Evolutionary conservation across 2,329 filamentous ascomycete species (phyloP), one percentile per base, ranked within the genome.

Genomic region (Pochonia chlamydosporia): DNA sequence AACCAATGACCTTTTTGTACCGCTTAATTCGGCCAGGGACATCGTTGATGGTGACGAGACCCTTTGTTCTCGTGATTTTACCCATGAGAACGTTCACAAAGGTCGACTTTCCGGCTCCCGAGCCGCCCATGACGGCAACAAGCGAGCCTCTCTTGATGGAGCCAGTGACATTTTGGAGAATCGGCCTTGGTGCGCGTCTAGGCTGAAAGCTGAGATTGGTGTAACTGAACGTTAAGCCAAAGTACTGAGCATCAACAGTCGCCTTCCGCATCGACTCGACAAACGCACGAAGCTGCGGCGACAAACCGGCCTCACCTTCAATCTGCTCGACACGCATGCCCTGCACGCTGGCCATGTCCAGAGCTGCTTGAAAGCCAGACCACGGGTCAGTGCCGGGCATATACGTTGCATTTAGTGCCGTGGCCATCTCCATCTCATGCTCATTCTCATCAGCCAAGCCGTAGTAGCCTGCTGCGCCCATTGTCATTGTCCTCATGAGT

Each of bases 31-130:
- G 69, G 11, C 71, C 68, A 0, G 71, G 65, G 4, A 66, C 63
- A n/a, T 72, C 73, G 51, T 81, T 82, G 52, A 81, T 69, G 40
- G 71, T 73, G 23, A 78, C 72, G 1, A 64, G 53, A 3, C 78
- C 78, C 1, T 67, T 64, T 1, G 75, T 81, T 49, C 75, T 69
- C 28, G 63, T 68, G 1, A 64, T 68, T 59, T 81, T 81, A 11
- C 78, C 78, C 76, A 81, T 81, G n/a, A 81, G 66, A 23, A 79
- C 74, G 47, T 81, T 81, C 26, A 81, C 68, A 50, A 82, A 79
- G 0, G 78, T 81, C 16, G 74, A 76, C 58, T 81, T 81, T 25
- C 78, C 78, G 1, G 77, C 77, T n/a, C 78, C 77, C 2, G 73
- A 78, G 5, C 76, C 75, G 6, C 78, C 77, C 76, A 81, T 80